Evolutionary conservation across 2,329 filamentous ascomycete genomes (phyloP).

Genomic region (Colletotrichum gigasporum): DNA sequence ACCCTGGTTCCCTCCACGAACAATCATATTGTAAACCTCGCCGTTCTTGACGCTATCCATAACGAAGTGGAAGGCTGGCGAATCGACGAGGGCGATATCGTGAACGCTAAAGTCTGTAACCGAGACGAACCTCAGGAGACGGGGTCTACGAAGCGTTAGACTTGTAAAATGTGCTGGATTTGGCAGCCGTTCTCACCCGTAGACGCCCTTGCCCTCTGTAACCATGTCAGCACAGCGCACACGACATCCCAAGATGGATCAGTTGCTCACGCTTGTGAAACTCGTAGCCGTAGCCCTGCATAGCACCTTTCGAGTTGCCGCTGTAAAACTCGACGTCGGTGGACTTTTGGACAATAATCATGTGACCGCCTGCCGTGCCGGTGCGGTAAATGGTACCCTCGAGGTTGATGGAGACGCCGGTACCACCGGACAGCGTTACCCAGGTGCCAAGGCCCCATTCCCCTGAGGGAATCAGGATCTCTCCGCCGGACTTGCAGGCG

Average conservation of each 20-base stretch:
- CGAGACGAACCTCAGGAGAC: constrained; percentile 53
- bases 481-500: constrained; percentile 56
- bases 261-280: constrained; percentile 45
- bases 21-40: constrained; percentile 64
- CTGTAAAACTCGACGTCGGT: constrained; percentile 58
- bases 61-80: constrained; percentile 57
- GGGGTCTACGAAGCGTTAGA: constrained; percentile 40
- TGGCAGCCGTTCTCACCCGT: neutral
- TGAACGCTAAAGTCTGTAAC: constrained; percentile 57
- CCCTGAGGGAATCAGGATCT: constrained; percentile 57
- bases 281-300: constrained; percentile 57
- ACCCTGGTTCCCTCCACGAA: constrained; percentile 58
- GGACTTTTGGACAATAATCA: constrained; percentile 31
- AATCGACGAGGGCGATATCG: constrained; percentile 57
- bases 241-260: neutral
- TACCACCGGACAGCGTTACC: constrained; percentile 54
- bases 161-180: constrained; percentile 30
- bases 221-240: neutral
- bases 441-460: constrained; percentile 57
- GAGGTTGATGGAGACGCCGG: constrained; percentile 56
- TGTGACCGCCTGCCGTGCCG: constrained; percentile 33
- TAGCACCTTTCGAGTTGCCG: constrained; percentile 50
- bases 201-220: constrained; percentile 19
- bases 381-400: constrained; percentile 46
- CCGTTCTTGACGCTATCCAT: constrained; percentile 58